Percentiles rank a stretch among this genome's conserved stretches.
Evolutionary conservation across 1,284 basidiomycete species (phyloP).

Genomic region (Erythrobasidium hasegawianum): DNA sequence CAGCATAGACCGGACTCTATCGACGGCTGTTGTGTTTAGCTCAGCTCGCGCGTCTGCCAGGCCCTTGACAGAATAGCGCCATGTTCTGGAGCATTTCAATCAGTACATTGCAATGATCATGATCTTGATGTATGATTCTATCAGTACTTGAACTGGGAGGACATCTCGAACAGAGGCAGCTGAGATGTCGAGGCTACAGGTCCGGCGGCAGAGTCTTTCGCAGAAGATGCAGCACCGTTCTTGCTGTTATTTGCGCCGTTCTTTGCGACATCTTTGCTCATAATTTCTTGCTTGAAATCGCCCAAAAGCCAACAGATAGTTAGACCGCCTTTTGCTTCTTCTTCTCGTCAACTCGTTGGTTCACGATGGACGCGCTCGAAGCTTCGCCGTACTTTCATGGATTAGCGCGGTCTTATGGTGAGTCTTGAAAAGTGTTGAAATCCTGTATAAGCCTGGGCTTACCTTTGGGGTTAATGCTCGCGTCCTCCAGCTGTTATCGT

Average conservation of each 20-base stretch:
- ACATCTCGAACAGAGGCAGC: slow-evolving; percentile 64
- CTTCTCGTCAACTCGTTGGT: too few relatives aligned
- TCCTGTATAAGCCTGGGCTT: background rate
- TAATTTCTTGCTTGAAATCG: background rate
- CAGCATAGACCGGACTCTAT: slow-evolving; percentile 67
- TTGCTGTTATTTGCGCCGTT: slow-evolving; percentile 13
- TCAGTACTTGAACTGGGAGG: slow-evolving; percentile 67
- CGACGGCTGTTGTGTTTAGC: slow-evolving; percentile 69
- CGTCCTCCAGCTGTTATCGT: slow-evolving; percentile 29
- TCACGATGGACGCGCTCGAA: slow-evolving; percentile 27
- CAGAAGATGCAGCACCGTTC: background rate
- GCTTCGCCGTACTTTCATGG: slow-evolving; percentile 18
- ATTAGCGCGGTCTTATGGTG: slow-evolving; percentile 24
- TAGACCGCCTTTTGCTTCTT: too few relatives aligned
- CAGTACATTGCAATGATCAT: background rate
- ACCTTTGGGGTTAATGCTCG: slow-evolving; percentile 8
- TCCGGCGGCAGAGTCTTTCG: too few relatives aligned
- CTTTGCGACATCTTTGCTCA: background rate
- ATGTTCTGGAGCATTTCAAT: slow-evolving; percentile 53
- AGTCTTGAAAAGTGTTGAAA: background rate
- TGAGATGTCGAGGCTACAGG: slow-evolving; percentile 4
- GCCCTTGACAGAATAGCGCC: slow-evolving; percentile 72
- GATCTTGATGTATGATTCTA: background rate
- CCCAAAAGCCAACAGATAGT: too few relatives aligned
- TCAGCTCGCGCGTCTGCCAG: slow-evolving; percentile 57